Evolutionary conservation across 1,139 yeast genomes (phyloP).

Genomic region (Suzukiozyma palmioleophila): DNA sequence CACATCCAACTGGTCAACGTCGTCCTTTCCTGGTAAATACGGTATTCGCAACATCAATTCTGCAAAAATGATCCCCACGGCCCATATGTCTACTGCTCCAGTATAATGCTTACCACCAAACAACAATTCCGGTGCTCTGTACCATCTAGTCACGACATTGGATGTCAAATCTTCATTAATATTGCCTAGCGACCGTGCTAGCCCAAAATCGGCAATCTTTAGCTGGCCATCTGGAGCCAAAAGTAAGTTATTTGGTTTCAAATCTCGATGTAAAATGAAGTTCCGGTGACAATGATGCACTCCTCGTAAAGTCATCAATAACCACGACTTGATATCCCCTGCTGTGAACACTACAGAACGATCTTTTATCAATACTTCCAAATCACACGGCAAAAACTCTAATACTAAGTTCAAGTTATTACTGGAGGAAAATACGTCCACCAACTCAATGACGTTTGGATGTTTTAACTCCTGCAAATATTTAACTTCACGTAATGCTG

Average conservation of each 20-base stretch:
- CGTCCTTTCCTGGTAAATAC: constrained; percentile 88
- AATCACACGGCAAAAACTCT: constrained; percentile 87
- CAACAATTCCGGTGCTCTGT: constrained; percentile 88
- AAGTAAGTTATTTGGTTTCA: constrained; percentile 77
- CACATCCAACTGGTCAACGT: constrained; percentile 81
- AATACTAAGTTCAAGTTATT: constrained; percentile 77
- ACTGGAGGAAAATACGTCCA: constrained; percentile 78
- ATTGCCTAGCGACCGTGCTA: constrained; percentile 78
- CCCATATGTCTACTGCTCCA: constrained; percentile 88
- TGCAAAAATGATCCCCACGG: constrained; percentile 93
- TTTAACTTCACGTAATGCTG: constrained; percentile 93
- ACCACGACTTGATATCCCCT: constrained; percentile 90
- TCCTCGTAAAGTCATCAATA: constrained; percentile 90
- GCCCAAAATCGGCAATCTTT: constrained; percentile 95
- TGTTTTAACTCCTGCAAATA: constrained; percentile 85
- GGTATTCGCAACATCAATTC: constrained; percentile 94
- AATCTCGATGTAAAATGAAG: constrained; percentile 83
- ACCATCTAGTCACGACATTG: constrained; percentile 96
- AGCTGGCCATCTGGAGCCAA: constrained; percentile 83
- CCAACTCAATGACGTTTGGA: constrained; percentile 75
- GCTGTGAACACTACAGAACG: constrained; percentile 71
- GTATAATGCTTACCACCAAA: constrained; percentile 90
- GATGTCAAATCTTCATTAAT: constrained; percentile 82
- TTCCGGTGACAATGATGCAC: constrained; percentile 93
- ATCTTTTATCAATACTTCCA: constrained; percentile 87